Conservation (phyloP, 2,329 filamentous ascomycete genomes). For the Fusarium luffae region DNA sequence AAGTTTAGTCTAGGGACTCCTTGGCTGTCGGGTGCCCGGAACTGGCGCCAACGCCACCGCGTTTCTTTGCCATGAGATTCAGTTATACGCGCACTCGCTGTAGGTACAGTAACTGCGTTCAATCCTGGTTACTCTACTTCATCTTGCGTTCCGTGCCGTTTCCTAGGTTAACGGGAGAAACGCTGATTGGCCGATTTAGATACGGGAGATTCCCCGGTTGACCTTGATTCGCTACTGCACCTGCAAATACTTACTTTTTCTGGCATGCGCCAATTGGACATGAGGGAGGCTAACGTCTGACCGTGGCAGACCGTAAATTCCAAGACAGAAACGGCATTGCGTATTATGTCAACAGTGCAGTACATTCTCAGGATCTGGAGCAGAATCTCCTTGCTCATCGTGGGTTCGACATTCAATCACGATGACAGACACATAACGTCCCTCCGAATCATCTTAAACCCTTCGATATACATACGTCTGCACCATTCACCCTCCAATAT, state of each 20-base stretch:
- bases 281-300: background rate
- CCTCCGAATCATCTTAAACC: background rate
- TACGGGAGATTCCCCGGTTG: background rate
- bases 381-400: background rate
- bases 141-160: conserved; percentile 25
- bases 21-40: background rate
- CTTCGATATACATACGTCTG: background rate
- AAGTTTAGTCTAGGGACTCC: conserved; percentile 1
- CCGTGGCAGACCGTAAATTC: background rate
- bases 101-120: background rate
- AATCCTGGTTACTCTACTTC: background rate
- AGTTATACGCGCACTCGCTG: background rate
- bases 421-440: background rate
- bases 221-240: conserved; percentile 1
- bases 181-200: conserved; percentile 5
- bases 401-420: background rate
- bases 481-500: background rate
- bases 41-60: conserved; percentile 22
- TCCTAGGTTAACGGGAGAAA: background rate
- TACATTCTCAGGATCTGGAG: background rate
- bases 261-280: conserved; percentile 7
- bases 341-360: too few species aligned
- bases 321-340: background rate
- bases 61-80: conserved; percentile 1
- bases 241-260: background rate